Percentiles rank a stretch among this genome's conserved stretches.
Evolutionary conservation across 73 alveolate genomes (phyloP).

Genomic region (Symbiodinium natans): DNA sequence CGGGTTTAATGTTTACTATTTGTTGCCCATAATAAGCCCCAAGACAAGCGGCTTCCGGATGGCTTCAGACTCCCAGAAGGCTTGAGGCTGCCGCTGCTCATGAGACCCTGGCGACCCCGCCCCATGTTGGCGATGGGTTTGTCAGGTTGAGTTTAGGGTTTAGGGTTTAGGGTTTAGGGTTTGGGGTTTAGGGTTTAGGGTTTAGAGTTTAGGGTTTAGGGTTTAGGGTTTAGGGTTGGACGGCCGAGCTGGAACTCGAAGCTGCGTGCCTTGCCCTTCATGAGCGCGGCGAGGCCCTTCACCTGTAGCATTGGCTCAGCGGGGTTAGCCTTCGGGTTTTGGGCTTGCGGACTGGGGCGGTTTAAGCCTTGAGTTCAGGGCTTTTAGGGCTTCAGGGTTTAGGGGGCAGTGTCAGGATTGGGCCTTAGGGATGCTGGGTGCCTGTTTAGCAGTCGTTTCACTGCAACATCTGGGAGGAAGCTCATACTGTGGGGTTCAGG

Average conservation of each 20-base stretch:
- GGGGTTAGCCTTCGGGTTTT: neutral
- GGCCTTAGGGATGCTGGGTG: no score
- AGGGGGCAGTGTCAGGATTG: no score
- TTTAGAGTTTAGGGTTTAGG: neutral
- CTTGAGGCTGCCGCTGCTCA: constrained; percentile 19
- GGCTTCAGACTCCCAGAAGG: constrained; percentile 47
- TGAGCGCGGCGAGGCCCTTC: neutral
- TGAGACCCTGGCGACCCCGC: neutral
- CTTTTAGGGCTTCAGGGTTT: neutral
- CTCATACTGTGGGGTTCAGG: no score
- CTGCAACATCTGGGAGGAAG: no score
- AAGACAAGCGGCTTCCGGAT: neutral
- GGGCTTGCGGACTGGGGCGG: neutral
- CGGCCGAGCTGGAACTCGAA: no score
- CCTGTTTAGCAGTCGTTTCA: no score
- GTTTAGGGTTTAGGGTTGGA: neutral
- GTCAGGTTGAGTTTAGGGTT: neutral
- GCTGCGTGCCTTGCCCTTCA: neutral
- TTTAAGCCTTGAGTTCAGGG: no score
- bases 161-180: neutral
- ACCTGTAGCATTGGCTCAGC: no score
- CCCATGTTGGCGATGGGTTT: neutral
- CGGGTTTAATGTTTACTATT: no score
- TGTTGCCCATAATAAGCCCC: neutral
- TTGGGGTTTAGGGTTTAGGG: neutral